Base-by-base conservation (phyloP, 1,139 yeast species). In the Diutina siamensis region DNA sequence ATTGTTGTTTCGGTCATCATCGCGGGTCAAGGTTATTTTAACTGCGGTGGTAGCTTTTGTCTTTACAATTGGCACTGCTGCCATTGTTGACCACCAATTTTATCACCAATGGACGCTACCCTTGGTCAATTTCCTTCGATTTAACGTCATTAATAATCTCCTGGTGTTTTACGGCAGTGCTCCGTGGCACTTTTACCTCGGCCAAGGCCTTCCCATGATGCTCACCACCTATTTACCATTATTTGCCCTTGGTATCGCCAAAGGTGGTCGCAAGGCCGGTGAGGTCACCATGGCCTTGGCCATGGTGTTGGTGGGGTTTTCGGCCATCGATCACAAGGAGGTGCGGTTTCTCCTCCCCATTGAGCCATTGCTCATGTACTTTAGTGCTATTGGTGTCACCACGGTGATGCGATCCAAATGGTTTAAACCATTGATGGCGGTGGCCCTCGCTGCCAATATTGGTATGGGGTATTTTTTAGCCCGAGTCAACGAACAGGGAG, bases 261-360 rank as follows among this genome's bases (percentile, higher is more conserved):
- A 35, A 20, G 15, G 22, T 12, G 38, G 22, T n/a, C 15, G 22
- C 5, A 35, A 19, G 13, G 44, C 48, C 7, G n/a, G 40, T 27
- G 46, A 46, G 21, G 47, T 45, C 10, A 44, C 46, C 15, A 36
- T 47, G 0, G 41, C 67, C 0, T 46, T 69, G 2, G 38, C 18
- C 2, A 27, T 48, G 9, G 78, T 81, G 35, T 48, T 83, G 1
- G 47, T 63, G 0, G 65, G 71, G 0, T 87, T 83, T 53, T 84
- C 96, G 0, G 48, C 67, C 2, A 72, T 92, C 18, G 66, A 72
- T 13, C 99, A 94, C 61, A 94, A 94, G 59, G 99, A 94, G 57
- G 83, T 87, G 54, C 71, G 98, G 44, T 94, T 94, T 58, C 69
- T 92, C n/a, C 85, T 81, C 55, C 95, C 94, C 1, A 60, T 92